Evolutionary conservation across 129 eudicot genomes (phyloP).

Genomic region (Deinandra increscens): DNA sequence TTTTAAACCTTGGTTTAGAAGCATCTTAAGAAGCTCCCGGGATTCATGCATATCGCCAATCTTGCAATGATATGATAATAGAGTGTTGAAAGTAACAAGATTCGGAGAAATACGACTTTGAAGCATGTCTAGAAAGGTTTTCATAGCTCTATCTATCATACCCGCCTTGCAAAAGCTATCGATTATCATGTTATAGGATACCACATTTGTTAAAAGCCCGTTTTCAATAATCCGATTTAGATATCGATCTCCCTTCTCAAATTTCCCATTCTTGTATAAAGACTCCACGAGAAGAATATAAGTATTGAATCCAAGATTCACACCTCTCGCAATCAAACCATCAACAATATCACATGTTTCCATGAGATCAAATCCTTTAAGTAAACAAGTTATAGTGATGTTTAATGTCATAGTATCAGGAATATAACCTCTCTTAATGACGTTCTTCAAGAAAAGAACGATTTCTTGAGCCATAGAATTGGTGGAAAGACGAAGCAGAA

Average conservation of each 20-base stretch:
- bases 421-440: slow-evolving; percentile 53
- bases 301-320: slow-evolving; percentile 52
- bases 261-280: slow-evolving; percentile 45
- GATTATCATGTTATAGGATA: slow-evolving; percentile 73
- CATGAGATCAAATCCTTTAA: slow-evolving; percentile 55
- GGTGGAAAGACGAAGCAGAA: slow-evolving; percentile 52
- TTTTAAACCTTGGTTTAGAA: slow-evolving; percentile 48
- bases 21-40: slow-evolving; percentile 63
- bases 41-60: slow-evolving; percentile 50
- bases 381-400: slow-evolving; percentile 59
- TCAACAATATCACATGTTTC: slow-evolving; percentile 68
- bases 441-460: slow-evolving; percentile 51
- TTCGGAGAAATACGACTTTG: slow-evolving; percentile 54
- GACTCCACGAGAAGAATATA: slow-evolving; percentile 65
- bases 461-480: slow-evolving; percentile 48
- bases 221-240: slow-evolving; percentile 41
- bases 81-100: slow-evolving; percentile 76
- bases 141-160: slow-evolving; percentile 60
- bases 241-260: slow-evolving; percentile 51
- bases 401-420: slow-evolving; percentile 53
- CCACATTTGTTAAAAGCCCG: slow-evolving; percentile 52
- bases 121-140: slow-evolving; percentile 57
- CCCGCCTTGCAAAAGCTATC: slow-evolving; percentile 72
- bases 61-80: slow-evolving; percentile 67
- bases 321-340: slow-evolving; percentile 39